phyloP scores from a whole-genome alignment of 2,329 filamentous ascomycete genomes.

The Lecanicillium sp. region DNA sequence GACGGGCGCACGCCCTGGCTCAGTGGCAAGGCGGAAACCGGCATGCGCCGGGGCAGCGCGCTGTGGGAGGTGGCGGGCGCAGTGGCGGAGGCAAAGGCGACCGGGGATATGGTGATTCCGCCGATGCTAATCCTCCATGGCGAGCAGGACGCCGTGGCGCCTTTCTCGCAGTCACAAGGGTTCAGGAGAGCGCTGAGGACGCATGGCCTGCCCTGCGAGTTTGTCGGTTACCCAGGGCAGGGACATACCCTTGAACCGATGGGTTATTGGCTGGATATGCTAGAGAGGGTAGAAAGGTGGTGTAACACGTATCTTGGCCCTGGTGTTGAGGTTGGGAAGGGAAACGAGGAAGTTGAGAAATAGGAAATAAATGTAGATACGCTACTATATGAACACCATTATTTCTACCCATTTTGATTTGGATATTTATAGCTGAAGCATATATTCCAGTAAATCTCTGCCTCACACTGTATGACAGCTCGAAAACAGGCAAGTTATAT shows the following conservation, averaged over 20 bases:
- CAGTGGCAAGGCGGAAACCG: background rate
- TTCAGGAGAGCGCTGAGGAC: conserved; percentile 26
- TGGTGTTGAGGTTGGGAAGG: background rate
- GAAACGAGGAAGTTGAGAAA: too few relatives aligned
- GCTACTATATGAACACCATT: too few relatives aligned
- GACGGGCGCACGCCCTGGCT: conserved; percentile 29
- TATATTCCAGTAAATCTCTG: too few relatives aligned
- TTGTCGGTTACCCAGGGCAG: conserved; percentile 30
- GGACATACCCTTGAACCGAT: conserved; percentile 25
- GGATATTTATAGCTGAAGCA: too few relatives aligned
- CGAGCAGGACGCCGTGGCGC: conserved; percentile 26
- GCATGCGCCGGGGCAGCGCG: background rate
- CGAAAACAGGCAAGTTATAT: too few relatives aligned
- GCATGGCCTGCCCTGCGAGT: conserved; percentile 24
- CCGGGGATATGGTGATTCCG: conserved; percentile 8
- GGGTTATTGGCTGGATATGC: conserved; percentile 24
- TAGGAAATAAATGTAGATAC: too few relatives aligned
- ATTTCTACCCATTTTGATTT: too few relatives aligned
- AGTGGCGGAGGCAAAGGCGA: background rate
- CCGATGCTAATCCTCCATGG: conserved; percentile 22
- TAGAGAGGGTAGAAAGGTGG: conserved; percentile 16
- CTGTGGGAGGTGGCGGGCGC: conserved; percentile 1
- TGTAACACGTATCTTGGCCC: conserved; percentile 14
- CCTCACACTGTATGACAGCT: too few relatives aligned
- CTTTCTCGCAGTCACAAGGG: conserved; percentile 26